phyloP scores from a whole-genome alignment of 1,284 basidiomycete species.

The Microbotryum silenes-acaulis region DNA sequence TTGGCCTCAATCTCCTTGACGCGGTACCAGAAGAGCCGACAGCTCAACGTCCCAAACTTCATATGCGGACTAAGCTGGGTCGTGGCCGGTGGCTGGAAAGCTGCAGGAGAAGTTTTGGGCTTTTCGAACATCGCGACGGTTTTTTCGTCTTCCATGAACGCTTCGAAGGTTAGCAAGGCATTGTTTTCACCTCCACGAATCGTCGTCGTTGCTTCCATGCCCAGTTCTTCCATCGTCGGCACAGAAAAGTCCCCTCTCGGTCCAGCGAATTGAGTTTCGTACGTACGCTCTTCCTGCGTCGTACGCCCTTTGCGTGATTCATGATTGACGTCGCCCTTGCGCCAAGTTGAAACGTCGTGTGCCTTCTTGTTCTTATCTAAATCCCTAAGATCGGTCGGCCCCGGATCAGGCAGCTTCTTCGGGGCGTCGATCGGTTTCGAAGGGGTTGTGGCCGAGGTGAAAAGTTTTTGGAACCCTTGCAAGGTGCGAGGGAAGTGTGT shows the following conservation, averaged over 20 bases:
- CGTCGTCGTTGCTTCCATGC: constrained; percentile 44
- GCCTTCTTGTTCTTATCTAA: neutral
- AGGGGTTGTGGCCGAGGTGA: constrained; percentile 44
- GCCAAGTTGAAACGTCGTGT: constrained; percentile 8
- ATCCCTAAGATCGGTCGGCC: neutral
- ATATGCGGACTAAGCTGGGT: constrained; percentile 46
- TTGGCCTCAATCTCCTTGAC: constrained; percentile 40
- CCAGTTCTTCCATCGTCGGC: constrained; percentile 46
- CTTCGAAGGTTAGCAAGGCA: constrained; percentile 43
- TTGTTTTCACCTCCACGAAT: constrained; percentile 49
- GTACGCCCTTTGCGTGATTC: constrained; percentile 33
- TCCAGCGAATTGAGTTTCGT: constrained; percentile 41
- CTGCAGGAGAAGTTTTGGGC: constrained; percentile 46
- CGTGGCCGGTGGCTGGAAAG: constrained; percentile 43
- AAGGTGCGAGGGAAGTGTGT: constrained; percentile 53
- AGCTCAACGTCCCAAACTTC: constrained; percentile 49
- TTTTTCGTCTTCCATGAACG: constrained; percentile 42
- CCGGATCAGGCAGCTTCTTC: constrained; percentile 31
- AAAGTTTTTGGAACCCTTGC: constrained; percentile 59
- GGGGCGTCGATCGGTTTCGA: constrained; percentile 33
- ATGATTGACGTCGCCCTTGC: constrained; percentile 38
- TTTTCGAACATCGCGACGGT: constrained; percentile 48
- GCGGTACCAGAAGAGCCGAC: constrained; percentile 45
- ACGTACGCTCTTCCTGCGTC: constrained; percentile 9
- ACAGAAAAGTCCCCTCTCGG: constrained; percentile 45